Evolutionary conservation across 2,329 filamentous ascomycete species (phyloP).

Genomic region (Capronia epimyces): DNA sequence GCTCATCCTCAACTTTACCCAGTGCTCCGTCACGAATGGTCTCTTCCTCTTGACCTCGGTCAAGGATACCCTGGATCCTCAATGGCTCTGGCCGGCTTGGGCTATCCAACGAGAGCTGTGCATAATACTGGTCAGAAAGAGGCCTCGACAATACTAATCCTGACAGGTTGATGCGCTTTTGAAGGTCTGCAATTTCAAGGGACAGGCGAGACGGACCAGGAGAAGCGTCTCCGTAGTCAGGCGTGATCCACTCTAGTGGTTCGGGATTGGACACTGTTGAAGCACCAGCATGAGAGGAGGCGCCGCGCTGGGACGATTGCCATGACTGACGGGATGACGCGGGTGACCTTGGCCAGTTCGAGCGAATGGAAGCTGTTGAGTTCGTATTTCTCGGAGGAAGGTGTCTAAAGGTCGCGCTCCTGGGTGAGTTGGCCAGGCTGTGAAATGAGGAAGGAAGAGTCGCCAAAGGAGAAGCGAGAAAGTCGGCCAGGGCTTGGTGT

Average conservation of each 20-base stretch:
- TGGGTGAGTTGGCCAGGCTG: background rate
- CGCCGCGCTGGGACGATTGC: no score
- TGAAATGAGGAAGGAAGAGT: background rate
- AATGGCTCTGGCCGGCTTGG: background rate
- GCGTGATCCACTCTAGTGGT: background rate
- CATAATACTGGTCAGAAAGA: background rate
- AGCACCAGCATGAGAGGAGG: no score
- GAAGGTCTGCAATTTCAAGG: background rate
- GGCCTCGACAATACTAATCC: background rate
- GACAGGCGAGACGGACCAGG: background rate
- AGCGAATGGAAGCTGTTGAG: background rate
- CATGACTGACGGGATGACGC: no score
- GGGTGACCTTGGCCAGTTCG: background rate
- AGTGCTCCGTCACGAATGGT: background rate
- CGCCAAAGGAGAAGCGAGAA: background rate
- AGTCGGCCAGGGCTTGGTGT: background rate
- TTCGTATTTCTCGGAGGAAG: background rate
- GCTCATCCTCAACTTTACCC: no score
- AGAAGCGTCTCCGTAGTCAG: background rate
- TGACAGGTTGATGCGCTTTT: background rate
- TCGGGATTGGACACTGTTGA: background rate
- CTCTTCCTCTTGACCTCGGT: background rate
- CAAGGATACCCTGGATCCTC: background rate
- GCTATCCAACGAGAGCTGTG: background rate
- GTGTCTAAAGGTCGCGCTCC: background rate